Evolutionary conservation across 805 yeast genomes (phyloP).

Genomic region (Candida namnaoensis): DNA sequence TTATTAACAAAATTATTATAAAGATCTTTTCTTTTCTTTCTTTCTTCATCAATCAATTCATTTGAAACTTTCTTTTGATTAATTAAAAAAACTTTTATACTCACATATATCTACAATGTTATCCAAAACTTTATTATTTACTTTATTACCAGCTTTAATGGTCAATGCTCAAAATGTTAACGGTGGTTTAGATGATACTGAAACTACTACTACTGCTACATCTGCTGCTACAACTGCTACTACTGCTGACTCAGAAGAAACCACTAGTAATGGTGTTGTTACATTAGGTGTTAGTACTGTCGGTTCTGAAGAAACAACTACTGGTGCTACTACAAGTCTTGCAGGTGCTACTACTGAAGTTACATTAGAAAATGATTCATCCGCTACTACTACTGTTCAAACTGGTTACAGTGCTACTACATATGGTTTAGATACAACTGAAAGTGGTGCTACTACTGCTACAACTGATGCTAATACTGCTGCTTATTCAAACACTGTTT

Average conservation of each 20-base stretch:
- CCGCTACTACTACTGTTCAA: conserved; percentile 1
- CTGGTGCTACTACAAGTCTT: not conserved
- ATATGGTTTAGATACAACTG: too few relatives aligned
- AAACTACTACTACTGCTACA: not conserved
- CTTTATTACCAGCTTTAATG: not conserved
- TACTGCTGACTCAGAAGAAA: not conserved
- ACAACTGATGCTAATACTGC: not conserved
- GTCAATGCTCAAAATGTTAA: conserved; percentile 1
- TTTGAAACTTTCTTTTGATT: conserved; percentile 1
- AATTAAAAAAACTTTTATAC: not conserved
- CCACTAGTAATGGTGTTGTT: not conserved
- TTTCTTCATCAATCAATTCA: too few relatives aligned
- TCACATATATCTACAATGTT: not conserved
- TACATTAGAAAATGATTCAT: not conserved
- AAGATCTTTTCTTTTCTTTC: too few relatives aligned
- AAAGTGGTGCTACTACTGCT: not conserved
- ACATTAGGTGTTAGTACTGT: not conserved
- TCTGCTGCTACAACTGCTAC: not conserved
- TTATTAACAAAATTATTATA: too few relatives aligned
- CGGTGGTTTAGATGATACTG: conserved; percentile 2
- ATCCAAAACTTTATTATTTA: not conserved
- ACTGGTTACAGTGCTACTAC: too few relatives aligned
- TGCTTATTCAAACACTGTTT: not conserved
- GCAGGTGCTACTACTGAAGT: not conserved
- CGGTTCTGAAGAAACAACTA: not conserved